Conservation (phyloP, 305 asterid genomes). For the Solanum hybrid region DNA sequence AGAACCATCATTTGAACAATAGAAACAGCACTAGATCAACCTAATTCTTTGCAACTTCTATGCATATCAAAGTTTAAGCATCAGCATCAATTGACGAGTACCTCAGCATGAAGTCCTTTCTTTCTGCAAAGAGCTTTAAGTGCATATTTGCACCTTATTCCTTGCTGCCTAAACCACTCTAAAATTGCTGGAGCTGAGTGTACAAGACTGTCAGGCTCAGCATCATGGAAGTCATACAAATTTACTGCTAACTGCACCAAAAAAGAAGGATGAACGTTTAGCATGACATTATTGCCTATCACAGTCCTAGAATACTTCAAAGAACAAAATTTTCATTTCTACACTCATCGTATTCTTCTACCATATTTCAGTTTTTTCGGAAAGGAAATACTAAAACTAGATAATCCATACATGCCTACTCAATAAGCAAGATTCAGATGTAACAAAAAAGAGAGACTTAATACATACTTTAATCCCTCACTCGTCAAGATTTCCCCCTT, state of each 20-base stretch:
- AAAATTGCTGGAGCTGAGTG: conserved; percentile 49
- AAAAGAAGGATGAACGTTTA: not conserved
- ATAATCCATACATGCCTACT: not conserved
- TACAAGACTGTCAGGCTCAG: conserved; percentile 73
- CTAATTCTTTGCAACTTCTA: not conserved
- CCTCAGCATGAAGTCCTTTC: conserved; percentile 76
- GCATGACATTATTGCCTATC: not conserved
- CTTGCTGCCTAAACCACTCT: conserved; percentile 36
- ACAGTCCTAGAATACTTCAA: not conserved
- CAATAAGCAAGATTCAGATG: not conserved
- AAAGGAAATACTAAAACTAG: not conserved
- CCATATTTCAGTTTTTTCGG: not conserved
- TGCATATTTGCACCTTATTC: conserved; percentile 38
- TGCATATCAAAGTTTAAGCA: conserved; percentile 1
- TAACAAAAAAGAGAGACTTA: not conserved
- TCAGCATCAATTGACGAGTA: conserved; percentile 11
- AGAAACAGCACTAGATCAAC: not conserved
- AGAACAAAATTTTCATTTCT: not conserved
- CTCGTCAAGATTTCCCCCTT: not conserved
- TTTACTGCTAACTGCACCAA: conserved; percentile 49
- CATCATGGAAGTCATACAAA: conserved; percentile 60
- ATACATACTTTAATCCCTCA: not conserved
- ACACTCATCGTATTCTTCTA: not conserved
- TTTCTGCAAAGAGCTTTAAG: conserved; percentile 73
- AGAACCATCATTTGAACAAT: not conserved